phyloP scores from a whole-genome alignment of 371 early-diverging fungal species.

The Mortierella sp. region DNA sequence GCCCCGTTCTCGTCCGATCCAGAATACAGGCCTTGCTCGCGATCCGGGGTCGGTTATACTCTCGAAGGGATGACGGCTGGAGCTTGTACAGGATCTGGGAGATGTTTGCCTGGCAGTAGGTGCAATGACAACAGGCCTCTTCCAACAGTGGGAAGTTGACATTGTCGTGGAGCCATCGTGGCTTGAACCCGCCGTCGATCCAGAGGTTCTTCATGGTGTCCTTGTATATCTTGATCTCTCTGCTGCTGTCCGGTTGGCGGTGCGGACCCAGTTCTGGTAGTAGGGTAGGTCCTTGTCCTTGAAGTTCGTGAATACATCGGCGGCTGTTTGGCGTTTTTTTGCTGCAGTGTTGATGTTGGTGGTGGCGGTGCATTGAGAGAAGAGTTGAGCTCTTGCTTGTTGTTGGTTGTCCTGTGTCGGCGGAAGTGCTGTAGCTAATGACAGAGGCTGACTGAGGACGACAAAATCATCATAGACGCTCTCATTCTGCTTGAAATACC shows the following conservation, averaged over 20 bases:
- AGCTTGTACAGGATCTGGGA: slow-evolving; percentile 20
- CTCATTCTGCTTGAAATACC: slow-evolving; percentile 15
- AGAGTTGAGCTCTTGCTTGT: background rate
- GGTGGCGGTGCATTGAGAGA: background rate
- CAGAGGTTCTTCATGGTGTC: slow-evolving; percentile 13
- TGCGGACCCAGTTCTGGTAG: background rate
- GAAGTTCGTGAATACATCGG: background rate
- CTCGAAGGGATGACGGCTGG: slow-evolving; percentile 26
- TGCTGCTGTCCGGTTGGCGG: background rate
- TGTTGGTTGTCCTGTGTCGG: background rate
- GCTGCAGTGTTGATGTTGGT: background rate
- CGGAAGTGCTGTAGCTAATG: too few relatives aligned
- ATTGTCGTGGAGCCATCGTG: background rate
- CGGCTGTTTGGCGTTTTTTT: background rate
- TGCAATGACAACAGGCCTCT: slow-evolving; percentile 22
- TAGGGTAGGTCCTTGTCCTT: background rate
- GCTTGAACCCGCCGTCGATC: slow-evolving; percentile 2
- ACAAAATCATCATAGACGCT: background rate
- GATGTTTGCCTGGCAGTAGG: slow-evolving; percentile 25
- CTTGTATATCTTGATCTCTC: background rate
- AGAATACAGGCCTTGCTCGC: slow-evolving; percentile 20
- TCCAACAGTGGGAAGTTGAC: background rate
- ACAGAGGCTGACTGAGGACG: background rate
- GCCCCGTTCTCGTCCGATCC: slow-evolving; percentile 14
- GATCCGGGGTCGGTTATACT: slow-evolving; percentile 16